A percentile compares a stretch with the other conserved stretches of the same genome.
Evolutionary conservation across 208 protist species (phyloP).

Genomic region (Acanthamoeba healyi): DNA sequence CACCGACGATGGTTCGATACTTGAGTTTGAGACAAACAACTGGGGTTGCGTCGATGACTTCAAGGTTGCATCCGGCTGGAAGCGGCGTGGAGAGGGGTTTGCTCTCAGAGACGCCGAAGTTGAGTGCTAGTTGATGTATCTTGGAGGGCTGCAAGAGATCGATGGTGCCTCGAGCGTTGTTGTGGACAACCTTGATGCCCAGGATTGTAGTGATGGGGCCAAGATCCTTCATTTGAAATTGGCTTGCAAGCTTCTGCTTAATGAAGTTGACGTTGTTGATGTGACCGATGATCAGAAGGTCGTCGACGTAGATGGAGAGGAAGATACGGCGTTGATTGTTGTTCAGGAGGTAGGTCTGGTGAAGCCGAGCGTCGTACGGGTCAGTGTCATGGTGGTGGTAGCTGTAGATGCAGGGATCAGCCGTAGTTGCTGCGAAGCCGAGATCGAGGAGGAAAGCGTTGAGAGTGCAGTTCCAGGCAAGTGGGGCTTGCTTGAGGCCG

Average conservation of each 20-base stretch:
- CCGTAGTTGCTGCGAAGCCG: neutral
- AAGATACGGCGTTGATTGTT: neutral
- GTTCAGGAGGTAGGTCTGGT: neutral
- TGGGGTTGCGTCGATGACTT: neutral
- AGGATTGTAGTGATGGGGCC: neutral
- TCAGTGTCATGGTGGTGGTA: neutral
- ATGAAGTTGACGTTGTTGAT: no score
- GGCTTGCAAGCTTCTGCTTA: no score
- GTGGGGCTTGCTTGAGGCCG: constrained; percentile 55
- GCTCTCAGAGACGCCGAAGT: neutral
- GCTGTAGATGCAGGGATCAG: constrained; percentile 22
- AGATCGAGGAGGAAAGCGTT: neutral
- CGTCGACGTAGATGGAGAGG: constrained; percentile 22
- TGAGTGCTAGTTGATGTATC: neutral
- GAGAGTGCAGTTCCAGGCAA: constrained; percentile 19
- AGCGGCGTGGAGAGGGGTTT: neutral
- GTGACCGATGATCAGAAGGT: neutral
- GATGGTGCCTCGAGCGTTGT: neutral
- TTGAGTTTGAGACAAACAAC: neutral
- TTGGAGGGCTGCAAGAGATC: neutral
- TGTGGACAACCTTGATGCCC: neutral
- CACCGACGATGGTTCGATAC: neutral
- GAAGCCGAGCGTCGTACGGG: neutral
- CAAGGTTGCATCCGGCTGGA: neutral
- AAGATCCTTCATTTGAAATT: neutral